These are phyloP conservation scores for Thalassiosira allenii DNA, from an alignment of 352 stramenopile genomes.

Conservation along the genomic window DNA sequence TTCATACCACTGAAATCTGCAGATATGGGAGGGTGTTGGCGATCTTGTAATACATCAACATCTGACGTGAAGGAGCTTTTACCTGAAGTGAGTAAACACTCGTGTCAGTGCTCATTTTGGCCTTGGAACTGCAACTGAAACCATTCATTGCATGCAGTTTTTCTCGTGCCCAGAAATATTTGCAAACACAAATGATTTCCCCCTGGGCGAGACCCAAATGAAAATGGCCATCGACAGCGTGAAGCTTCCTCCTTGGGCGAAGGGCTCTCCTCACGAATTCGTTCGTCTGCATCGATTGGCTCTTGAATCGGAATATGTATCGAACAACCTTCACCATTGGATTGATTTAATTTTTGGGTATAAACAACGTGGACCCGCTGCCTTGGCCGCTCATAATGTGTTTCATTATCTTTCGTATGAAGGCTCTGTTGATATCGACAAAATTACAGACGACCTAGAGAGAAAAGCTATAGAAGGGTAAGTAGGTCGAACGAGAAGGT, in stretches of 20 bases:
- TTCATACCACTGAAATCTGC: conserved; percentile 86
- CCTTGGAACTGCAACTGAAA: too few relatives aligned
- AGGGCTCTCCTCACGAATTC: conserved; percentile 94
- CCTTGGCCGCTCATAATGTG: conserved; percentile 94
- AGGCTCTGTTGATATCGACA: conserved; percentile 97
- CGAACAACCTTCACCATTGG: conserved; percentile 95
- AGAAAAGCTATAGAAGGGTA: conserved; percentile 93
- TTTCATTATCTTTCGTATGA: conserved; percentile 99
- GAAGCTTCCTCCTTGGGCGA: conserved; percentile 95
- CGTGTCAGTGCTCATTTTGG: too few relatives aligned
- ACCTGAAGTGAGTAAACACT: too few relatives aligned
- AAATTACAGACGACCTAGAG: conserved; percentile 90
- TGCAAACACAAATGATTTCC: conserved; percentile 94
- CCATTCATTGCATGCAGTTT: too few relatives aligned
- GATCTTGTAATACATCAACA: conserved; percentile 85
- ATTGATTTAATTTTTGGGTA: conserved; percentile 99
- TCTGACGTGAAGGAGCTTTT: conserved; percentile 99
- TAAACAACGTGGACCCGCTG: conserved; percentile 94
- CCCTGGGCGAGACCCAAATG: conserved; percentile 91
- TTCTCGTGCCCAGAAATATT: conserved; percentile 94
- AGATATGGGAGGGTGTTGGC: conserved; percentile 62
- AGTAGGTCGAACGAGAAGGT: too few relatives aligned
- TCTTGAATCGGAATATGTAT: conserved; percentile 98
- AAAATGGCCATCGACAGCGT: conserved; percentile 92
- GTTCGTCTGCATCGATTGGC: conserved; percentile 93